These are phyloP conservation scores for Saitoella complicata DNA, from an alignment of 805 yeast species.

Conservation along the genomic window DNA sequence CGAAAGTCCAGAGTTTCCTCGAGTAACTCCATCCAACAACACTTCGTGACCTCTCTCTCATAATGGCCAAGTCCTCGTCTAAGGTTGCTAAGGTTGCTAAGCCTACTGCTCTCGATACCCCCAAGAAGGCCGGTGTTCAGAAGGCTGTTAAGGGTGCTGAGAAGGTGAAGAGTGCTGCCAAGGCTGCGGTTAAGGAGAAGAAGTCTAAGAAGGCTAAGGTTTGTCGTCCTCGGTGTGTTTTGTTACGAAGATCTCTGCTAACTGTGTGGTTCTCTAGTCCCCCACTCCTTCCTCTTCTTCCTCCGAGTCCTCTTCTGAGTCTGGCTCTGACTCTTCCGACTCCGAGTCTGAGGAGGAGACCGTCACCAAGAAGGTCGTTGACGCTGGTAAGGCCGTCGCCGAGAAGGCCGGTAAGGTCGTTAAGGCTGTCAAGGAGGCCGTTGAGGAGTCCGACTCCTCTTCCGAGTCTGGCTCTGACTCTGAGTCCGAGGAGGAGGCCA, in stretches of 20 bases:
- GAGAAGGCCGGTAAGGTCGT: constrained; percentile 5
- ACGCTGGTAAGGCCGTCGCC: background rate
- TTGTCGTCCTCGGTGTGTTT: background rate
- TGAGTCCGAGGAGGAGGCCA: constrained; percentile 13
- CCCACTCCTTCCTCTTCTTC: constrained; percentile 3
- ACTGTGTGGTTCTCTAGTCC: background rate
- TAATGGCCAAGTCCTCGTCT: too few relatives aligned
- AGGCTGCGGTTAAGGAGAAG: constrained; percentile 6
- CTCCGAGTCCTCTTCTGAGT: constrained; percentile 13
- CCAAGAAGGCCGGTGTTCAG: constrained; percentile 4
- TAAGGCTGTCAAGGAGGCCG: background rate
- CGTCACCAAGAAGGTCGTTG: constrained; percentile 17
- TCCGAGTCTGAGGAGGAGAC: constrained; percentile 15
- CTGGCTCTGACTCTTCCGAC: constrained; percentile 16
- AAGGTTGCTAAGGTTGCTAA: too few relatives aligned
- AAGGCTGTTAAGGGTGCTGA: constrained; percentile 20
- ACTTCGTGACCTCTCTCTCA: too few relatives aligned
- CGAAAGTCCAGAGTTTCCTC: too few relatives aligned
- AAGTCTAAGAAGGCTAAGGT: constrained; percentile 6
- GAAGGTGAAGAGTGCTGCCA: constrained; percentile 17
- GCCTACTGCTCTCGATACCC: background rate
- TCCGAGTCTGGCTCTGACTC: constrained; percentile 20
- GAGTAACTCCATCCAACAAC: too few relatives aligned
- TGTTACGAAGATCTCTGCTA: background rate
- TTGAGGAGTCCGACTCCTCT: constrained; percentile 4